Evolutionary conservation across 2,329 filamentous ascomycete species (phyloP).

Genomic region (Rugonectria rugulosa): DNA sequence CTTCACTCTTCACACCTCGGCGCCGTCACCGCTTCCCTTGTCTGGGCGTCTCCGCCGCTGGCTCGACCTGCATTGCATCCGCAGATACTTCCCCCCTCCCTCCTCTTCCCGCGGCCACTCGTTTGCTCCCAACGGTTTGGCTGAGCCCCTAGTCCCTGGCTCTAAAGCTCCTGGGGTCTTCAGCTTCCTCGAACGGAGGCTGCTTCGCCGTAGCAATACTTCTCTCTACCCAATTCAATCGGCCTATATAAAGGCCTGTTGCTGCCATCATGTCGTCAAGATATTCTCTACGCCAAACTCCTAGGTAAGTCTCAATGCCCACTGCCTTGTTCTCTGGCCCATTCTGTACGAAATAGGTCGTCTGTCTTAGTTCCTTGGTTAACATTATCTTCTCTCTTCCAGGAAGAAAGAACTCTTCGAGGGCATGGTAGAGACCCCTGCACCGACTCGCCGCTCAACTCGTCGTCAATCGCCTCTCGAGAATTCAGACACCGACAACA

Average conservation of each 20-base stretch:
- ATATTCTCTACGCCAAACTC: slow-evolving; percentile 49
- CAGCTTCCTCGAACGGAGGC: slow-evolving; percentile 16
- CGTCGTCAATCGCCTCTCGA: slow-evolving; percentile 59
- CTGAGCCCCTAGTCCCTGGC: slow-evolving; percentile 12
- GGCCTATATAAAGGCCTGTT: slow-evolving; percentile 35
- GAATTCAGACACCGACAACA: slow-evolving; percentile 56
- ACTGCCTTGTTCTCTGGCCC: slow-evolving; percentile 1
- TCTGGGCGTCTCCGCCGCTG: neutral
- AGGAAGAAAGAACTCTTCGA: slow-evolving; percentile 70
- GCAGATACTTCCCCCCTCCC: slow-evolving; percentile 9
- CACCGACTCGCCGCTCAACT: slow-evolving; percentile 48
- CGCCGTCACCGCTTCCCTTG: no score
- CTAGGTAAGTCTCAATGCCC: slow-evolving; percentile 42
- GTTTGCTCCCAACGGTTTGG: slow-evolving; percentile 11
- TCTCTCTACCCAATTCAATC: slow-evolving; percentile 4
- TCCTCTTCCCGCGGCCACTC: slow-evolving; percentile 12
- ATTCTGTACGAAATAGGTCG: neutral
- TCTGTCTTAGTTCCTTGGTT: neutral
- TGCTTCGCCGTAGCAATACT: neutral
- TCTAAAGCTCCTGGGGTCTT: slow-evolving; percentile 7
- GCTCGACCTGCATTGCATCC: neutral
- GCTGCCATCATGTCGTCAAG: slow-evolving; percentile 45
- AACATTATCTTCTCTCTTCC: slow-evolving; percentile 14
- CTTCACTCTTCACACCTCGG: no score
- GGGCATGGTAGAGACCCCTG: slow-evolving; percentile 67